Conservation (phyloP, 2,329 filamentous ascomycete genomes). For the Penicillium verrucosum region DNA sequence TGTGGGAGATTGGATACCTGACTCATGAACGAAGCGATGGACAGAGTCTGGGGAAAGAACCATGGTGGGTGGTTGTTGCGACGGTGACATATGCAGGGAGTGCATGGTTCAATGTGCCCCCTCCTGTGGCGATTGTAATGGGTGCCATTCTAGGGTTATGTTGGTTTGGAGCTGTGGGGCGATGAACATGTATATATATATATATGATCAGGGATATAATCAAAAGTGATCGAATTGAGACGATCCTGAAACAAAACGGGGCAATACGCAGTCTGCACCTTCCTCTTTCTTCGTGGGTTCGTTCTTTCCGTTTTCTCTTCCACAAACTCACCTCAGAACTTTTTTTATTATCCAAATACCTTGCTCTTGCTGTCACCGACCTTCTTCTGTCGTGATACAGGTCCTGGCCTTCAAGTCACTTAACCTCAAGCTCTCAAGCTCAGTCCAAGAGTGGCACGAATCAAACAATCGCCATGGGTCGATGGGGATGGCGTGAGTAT, state of each 20-base stretch:
- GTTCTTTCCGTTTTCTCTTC: neutral
- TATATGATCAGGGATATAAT: neutral
- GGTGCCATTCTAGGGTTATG: conserved; percentile 49
- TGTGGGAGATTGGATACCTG: conserved; percentile 62
- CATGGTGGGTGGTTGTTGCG: conserved; percentile 63
- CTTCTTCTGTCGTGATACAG: neutral
- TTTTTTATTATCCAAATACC: neutral
- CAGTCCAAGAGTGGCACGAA: neutral
- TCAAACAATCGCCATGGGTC: neutral
- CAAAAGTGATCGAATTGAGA: neutral
- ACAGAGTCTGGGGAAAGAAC: conserved; percentile 55
- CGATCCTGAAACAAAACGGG: neutral
- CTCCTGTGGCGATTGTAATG: conserved; percentile 46
- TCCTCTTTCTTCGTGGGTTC: neutral
- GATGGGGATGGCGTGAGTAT: conserved; percentile 2
- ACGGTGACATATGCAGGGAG: conserved; percentile 49
- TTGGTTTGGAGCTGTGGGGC: conserved; percentile 46
- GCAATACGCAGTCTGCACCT: neutral
- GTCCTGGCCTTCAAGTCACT: neutral
- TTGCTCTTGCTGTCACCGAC: neutral
- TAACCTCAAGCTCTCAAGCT: neutral
- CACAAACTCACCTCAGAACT: neutral
- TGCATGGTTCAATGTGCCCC: conserved; percentile 48
- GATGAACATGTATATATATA: neutral
- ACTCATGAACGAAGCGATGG: conserved; percentile 50